These are phyloP conservation scores for Camellia sinensis DNA, from an alignment of 148 eudicot genomes.

Conservation along the genomic window DNA sequence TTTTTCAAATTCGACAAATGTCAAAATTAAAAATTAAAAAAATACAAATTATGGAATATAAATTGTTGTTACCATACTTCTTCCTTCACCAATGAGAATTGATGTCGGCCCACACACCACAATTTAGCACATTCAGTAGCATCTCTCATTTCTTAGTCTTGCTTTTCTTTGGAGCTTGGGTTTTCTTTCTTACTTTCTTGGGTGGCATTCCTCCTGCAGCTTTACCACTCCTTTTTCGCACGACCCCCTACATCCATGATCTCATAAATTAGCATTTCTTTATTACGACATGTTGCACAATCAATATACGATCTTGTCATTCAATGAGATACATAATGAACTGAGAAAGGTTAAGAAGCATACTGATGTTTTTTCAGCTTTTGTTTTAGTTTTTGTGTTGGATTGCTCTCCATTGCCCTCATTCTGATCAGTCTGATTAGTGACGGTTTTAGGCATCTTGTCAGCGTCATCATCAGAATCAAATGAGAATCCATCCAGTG, in stretches of 20 bases:
- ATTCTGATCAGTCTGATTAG: conserved; percentile 44
- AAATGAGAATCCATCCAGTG: conserved; percentile 89
- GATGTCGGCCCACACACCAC: background rate
- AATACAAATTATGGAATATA: background rate
- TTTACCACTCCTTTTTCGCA: conserved; percentile 63
- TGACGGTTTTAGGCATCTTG: conserved; percentile 45
- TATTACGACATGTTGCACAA: background rate
- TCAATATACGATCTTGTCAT: background rate
- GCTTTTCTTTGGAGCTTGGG: conserved; percentile 70
- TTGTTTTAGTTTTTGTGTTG: conserved; percentile 50
- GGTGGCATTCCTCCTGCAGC: conserved; percentile 51
- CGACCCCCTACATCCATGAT: conserved; percentile 46
- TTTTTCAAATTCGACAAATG: background rate
- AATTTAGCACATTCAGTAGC: background rate
- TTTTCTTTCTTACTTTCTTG: conserved; percentile 62
- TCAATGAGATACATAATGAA: too few relatives aligned
- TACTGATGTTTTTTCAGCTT: conserved; percentile 62
- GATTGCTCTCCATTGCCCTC: conserved; percentile 62
- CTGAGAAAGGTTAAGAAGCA: conserved; percentile 11
- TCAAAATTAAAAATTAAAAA: too few relatives aligned
- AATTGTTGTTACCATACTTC: background rate
- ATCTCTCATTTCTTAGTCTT: conserved; percentile 65
- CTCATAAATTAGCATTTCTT: conserved; percentile 16
- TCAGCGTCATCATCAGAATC: conserved; percentile 94
- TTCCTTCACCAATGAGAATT: background rate